These are phyloP conservation scores for Entamoeba moshkovskii DNA, from an alignment of 208 protist species.

Conservation along the genomic window DNA sequence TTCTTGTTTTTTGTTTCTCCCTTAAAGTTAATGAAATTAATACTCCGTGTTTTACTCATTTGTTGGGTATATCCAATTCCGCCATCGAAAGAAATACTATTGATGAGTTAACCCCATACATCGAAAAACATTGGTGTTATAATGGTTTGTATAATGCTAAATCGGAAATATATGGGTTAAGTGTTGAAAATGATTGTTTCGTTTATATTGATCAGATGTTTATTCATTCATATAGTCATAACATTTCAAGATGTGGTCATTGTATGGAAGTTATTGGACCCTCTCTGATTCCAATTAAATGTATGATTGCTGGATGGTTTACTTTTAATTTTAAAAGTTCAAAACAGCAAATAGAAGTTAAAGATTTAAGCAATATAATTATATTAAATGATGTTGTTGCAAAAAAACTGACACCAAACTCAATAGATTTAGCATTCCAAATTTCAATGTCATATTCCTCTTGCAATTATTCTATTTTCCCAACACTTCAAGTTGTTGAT, in stretches of 20 bases:
- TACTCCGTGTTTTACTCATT: too few relatives aligned
- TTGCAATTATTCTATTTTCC: background rate
- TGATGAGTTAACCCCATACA: too few relatives aligned
- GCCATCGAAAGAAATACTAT: too few relatives aligned
- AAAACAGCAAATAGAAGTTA: background rate
- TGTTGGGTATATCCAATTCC: too few relatives aligned
- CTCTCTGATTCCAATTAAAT: background rate
- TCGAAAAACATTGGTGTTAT: background rate
- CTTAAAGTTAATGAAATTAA: too few relatives aligned
- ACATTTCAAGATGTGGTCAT: background rate
- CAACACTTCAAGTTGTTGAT: background rate
- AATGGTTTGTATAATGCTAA: background rate
- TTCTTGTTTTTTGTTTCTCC: too few relatives aligned
- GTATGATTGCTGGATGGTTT: background rate
- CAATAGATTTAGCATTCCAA: background rate
- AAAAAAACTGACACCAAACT: background rate
- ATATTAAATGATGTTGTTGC: background rate
- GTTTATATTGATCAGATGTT: background rate
- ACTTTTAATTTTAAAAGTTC: background rate
- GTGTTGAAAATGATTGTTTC: background rate
- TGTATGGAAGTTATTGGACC: background rate
- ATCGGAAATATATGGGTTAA: background rate
- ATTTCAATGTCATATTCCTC: background rate
- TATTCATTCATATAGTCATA: background rate
- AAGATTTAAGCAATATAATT: background rate